Conservation (phyloP, 805 yeast genomes). For the Teunomyces funiuensis region DNA sequence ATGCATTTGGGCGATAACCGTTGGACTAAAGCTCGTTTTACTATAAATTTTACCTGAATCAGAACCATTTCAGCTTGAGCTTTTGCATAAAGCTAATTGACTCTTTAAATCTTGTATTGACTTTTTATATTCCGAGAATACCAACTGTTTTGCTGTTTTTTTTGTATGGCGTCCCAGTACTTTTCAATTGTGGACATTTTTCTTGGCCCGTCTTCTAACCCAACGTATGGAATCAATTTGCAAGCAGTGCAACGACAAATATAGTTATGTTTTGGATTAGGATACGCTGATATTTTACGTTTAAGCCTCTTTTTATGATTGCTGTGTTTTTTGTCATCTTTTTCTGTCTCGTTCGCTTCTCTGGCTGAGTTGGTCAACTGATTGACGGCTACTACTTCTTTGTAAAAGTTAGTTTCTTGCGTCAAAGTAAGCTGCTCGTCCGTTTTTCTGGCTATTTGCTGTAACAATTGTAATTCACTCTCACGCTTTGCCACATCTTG, state of each 20-base stretch:
- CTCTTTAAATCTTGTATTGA: neutral
- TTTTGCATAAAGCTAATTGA: too few relatives aligned
- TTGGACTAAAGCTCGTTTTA: too few relatives aligned
- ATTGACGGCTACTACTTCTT: too few relatives aligned
- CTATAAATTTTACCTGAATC: too few relatives aligned
- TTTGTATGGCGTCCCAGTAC: neutral
- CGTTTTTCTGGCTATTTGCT: too few relatives aligned
- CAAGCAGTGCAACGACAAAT: conserved; percentile 1
- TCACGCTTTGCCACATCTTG: too few relatives aligned
- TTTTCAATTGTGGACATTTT: neutral
- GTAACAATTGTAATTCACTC: too few relatives aligned
- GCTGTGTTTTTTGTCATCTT: neutral
- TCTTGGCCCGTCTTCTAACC: neutral
- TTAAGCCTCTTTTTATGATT: neutral
- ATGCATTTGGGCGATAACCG: too few relatives aligned
- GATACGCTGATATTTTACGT: neutral
- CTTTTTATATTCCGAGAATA: neutral
- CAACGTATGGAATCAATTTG: neutral
- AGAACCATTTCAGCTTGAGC: too few relatives aligned
- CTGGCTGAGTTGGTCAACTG: too few relatives aligned
- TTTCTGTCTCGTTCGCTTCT: neutral
- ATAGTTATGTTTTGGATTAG: neutral
- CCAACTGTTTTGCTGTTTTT: conserved; percentile 3
- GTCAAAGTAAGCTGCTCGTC: too few relatives aligned
- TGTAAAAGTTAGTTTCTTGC: too few relatives aligned